A percentile compares a stretch with the other conserved stretches of the same genome.
phyloP scores from a whole-genome alignment of 768 basidiomycete species.

The Boletus vermiculosoides region DNA sequence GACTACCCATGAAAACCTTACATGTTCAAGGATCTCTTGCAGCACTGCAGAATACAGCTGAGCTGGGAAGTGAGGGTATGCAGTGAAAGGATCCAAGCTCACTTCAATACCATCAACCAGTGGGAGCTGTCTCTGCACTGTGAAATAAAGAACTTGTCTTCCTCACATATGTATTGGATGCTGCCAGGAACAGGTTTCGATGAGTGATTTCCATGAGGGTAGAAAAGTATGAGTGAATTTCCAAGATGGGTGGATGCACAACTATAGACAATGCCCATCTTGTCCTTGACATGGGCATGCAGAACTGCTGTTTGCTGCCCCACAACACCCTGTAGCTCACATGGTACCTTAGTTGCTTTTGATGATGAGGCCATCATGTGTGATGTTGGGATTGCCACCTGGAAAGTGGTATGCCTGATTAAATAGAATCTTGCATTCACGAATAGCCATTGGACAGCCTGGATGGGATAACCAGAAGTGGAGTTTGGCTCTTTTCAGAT shows the following conservation, averaged over 20 bases:
- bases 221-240: slow-evolving; percentile 17
- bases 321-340: neutral
- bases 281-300: neutral
- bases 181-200: slow-evolving; percentile 5
- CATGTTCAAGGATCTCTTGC: neutral
- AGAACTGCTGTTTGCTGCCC: neutral
- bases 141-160: neutral
- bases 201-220: neutral
- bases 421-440: slow-evolving; percentile 19
- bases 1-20: slow-evolving; percentile 7
- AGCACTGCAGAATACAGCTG: neutral
- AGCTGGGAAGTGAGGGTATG: neutral
- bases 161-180: slow-evolving; percentile 17
- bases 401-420: slow-evolving; percentile 11
- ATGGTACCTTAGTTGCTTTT: neutral
- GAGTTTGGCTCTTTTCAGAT: slow-evolving; percentile 14
- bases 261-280: slow-evolving; percentile 5
- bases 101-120: neutral
- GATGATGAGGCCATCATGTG: neutral
- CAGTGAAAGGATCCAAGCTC: neutral
- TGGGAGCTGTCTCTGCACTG: slow-evolving; percentile 2
- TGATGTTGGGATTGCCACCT: neutral
- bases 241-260: slow-evolving; percentile 4
- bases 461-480: slow-evolving; percentile 16
- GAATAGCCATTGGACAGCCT: slow-evolving; percentile 16